Conservation (phyloP, 1,139 yeast genomes). For the Candida pseudoviswanathii region DNA sequence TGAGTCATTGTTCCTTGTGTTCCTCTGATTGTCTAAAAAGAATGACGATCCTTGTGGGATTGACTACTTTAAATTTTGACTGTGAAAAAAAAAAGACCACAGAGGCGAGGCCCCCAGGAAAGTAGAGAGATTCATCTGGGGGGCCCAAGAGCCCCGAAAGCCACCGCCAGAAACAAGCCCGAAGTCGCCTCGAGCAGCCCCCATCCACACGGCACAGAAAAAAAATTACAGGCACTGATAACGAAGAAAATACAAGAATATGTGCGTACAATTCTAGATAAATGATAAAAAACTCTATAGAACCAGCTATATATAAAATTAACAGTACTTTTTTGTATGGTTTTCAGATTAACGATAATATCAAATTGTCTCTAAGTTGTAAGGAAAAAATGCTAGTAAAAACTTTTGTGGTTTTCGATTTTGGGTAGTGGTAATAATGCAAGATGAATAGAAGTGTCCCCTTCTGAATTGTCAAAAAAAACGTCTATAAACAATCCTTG, state of each 20-base stretch:
- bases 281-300: slow-evolving; percentile 1
- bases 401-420: background rate
- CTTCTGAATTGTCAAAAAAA: background rate
- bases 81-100: background rate
- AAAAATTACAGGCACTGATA: background rate
- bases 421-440: background rate
- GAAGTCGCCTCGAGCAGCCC: background rate
- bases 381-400: background rate
- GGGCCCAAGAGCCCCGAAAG: background rate
- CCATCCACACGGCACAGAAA: background rate
- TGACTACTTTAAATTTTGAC: background rate
- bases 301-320: slow-evolving; percentile 1
- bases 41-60: no score
- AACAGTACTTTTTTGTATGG: background rate
- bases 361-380: background rate
- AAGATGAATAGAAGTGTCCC: background rate
- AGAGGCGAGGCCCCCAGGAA: background rate
- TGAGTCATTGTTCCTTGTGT: no score
- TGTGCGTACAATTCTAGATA: background rate
- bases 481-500: slow-evolving; percentile 20
- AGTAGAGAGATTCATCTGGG: background rate
- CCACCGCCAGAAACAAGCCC: background rate
- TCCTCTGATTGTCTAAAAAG: no score
- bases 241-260: background rate
- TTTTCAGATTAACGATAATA: background rate